Conservation (phyloP, 495 filamentous ascomycete genomes). For the Daldinia childiae region DNA sequence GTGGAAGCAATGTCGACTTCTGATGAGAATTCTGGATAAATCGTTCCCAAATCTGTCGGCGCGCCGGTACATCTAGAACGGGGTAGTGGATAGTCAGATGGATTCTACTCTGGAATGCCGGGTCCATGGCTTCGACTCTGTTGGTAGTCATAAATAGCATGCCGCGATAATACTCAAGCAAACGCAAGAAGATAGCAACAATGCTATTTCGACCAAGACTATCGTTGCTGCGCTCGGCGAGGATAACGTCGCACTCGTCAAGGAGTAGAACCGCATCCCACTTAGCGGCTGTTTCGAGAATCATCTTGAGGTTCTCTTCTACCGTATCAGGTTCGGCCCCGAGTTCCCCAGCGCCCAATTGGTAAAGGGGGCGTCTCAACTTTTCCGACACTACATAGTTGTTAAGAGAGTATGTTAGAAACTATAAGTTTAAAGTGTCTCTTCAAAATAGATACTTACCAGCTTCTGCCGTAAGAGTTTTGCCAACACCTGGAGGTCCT, state of each 20-base stretch:
- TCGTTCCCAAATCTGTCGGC: conserved; percentile 48
- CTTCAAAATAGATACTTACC: conserved; percentile 1
- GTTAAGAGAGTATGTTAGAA: background rate
- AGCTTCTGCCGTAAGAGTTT: conserved; percentile 65
- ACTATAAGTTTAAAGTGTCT: background rate
- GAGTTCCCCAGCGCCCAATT: conserved; percentile 63
- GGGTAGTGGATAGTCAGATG: conserved; percentile 61
- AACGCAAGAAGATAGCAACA: conserved; percentile 63
- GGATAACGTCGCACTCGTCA: conserved; percentile 74
- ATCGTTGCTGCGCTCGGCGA: conserved; percentile 61
- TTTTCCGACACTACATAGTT: conserved; percentile 57
- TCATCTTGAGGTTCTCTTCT: conserved; percentile 58
- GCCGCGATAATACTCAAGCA: conserved; percentile 64
- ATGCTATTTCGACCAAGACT: conserved; percentile 64
- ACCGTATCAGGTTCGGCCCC: conserved; percentile 57
- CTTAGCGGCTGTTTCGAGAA: conserved; percentile 58
- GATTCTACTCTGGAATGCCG: conserved; percentile 63
- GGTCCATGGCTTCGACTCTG: conserved; percentile 60
- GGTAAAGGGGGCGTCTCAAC: conserved; percentile 59
- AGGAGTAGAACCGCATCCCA: conserved; percentile 67
- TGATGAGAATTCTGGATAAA: conserved; percentile 39
- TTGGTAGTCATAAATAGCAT: conserved; percentile 70
- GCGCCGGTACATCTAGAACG: conserved; percentile 52
- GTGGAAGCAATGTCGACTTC: conserved; percentile 24
- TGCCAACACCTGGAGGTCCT: conserved; percentile 65